These are phyloP conservation scores for Letharia columbiana DNA, from an alignment of 495 filamentous ascomycete species.

Conservation along the genomic window DNA sequence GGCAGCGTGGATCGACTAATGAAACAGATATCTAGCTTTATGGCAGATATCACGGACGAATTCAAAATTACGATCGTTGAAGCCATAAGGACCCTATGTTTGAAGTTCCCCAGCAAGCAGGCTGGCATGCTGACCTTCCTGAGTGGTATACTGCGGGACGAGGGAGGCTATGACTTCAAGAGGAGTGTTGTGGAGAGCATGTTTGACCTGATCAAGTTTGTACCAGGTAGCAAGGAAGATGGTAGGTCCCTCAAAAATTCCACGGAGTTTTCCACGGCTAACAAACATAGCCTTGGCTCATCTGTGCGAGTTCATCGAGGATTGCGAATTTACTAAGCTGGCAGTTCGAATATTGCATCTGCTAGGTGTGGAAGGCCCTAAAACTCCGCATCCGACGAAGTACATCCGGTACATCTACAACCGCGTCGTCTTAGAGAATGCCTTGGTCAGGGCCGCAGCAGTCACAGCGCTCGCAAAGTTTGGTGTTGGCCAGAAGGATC, in stretches of 20 bases:
- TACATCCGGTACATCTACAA: slow-evolving; percentile 99
- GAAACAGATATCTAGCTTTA: slow-evolving; percentile 96
- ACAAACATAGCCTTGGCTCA: slow-evolving; percentile 65
- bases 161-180: slow-evolving; percentile 98
- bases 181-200: slow-evolving; percentile 96
- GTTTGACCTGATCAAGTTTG: slow-evolving; percentile 98
- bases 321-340: slow-evolving; percentile 98
- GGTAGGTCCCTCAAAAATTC: slow-evolving; percentile 34
- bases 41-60: slow-evolving; percentile 96
- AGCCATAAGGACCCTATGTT: slow-evolving; percentile 87
- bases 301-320: slow-evolving; percentile 98
- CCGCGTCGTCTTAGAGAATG: slow-evolving; percentile 93
- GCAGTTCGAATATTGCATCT: slow-evolving; percentile 92
- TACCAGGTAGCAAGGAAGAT: slow-evolving; percentile 95
- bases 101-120: slow-evolving; percentile 98
- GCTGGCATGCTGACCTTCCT: slow-evolving; percentile 96
- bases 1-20: slow-evolving; percentile 92
- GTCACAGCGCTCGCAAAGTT: slow-evolving; percentile 96
- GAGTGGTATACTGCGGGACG: slow-evolving; percentile 87
- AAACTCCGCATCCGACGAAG: slow-evolving; percentile 92
- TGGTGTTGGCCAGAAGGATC: slow-evolving; percentile 92
- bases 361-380: slow-evolving; percentile 87
- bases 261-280: slow-evolving; percentile 13
- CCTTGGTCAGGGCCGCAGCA: slow-evolving; percentile 88
- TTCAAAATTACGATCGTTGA: slow-evolving; percentile 99